These are phyloP conservation scores for Chiua virens DNA, from an alignment of 768 basidiomycete genomes.

Conservation along the genomic window DNA sequence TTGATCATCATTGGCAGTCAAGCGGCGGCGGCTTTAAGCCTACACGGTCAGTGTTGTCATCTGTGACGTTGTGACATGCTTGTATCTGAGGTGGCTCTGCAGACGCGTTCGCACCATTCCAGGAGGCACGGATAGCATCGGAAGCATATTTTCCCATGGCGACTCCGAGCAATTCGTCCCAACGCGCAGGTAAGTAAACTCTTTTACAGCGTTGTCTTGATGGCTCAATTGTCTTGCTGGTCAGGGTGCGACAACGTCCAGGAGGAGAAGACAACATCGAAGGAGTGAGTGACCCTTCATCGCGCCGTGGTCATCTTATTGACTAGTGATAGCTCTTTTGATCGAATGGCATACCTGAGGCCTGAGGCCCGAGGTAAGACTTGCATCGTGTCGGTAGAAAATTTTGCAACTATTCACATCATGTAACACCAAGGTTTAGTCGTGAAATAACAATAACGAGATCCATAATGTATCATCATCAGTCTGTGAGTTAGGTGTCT, in stretches of 20 bases:
- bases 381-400: background rate
- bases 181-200: conserved; percentile 55
- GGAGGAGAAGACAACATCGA: conserved; percentile 65
- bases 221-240: background rate
- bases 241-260: conserved; percentile 65
- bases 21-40: conserved; percentile 36
- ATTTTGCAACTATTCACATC: background rate
- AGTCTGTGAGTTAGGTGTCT: background rate
- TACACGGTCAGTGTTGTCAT: conserved; percentile 42
- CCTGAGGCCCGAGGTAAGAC: conserved; percentile 1
- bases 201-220: background rate
- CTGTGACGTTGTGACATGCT: background rate
- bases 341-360: background rate
- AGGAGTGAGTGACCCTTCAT: conserved; percentile 28
- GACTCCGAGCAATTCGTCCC: conserved; percentile 56
- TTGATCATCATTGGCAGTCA: conserved; percentile 1
- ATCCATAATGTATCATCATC: background rate
- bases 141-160: conserved; percentile 46
- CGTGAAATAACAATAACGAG: background rate
- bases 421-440: background rate
- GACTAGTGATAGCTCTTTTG: conserved; percentile 29
- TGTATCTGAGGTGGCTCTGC: conserved; percentile 9
- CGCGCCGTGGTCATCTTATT: conserved; percentile 4
- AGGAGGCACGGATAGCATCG: conserved; percentile 30
- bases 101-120: conserved; percentile 36